phyloP scores from a whole-genome alignment of 805 yeast species.

The Myxozyma mucilagina region DNA sequence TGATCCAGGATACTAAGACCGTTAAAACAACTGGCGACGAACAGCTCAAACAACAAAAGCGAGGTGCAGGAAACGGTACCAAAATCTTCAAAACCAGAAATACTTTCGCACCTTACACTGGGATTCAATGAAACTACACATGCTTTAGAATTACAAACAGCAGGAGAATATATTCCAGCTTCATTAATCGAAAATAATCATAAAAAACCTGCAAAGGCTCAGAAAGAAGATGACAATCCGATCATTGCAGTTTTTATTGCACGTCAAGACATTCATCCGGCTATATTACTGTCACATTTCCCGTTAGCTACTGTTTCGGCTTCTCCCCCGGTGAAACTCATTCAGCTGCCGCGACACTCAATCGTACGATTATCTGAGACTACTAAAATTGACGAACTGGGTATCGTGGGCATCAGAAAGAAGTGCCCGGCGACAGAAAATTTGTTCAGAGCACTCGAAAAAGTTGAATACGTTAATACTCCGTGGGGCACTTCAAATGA shows the following conservation, averaged over 20 bases:
- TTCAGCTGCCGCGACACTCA: slow-evolving; percentile 23
- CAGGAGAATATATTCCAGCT: not conserved
- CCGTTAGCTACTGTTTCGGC: slow-evolving; percentile 28
- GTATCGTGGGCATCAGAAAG: slow-evolving; percentile 19
- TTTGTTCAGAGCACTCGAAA: slow-evolving; percentile 12
- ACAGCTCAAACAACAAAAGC: slow-evolving; percentile 2
- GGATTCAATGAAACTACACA: slow-evolving; percentile 26
- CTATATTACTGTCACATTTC: slow-evolving; percentile 30
- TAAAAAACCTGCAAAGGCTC: not conserved
- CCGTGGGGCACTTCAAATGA: slow-evolving; percentile 13
- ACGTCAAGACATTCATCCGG: slow-evolving; percentile 32
- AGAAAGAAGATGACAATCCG: slow-evolving; percentile 6
- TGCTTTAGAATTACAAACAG: slow-evolving; percentile 24
- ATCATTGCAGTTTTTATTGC: slow-evolving; percentile 31
- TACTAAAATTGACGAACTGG: slow-evolving; percentile 19
- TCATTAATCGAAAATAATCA: not conserved
- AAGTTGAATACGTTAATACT: not conserved
- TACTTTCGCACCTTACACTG: slow-evolving; percentile 15
- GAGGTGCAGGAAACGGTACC: not conserved
- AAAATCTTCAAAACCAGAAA: slow-evolving; percentile 10
- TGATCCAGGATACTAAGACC: slow-evolving; percentile 11
- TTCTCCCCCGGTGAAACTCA: slow-evolving; percentile 16
- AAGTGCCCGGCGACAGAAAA: slow-evolving; percentile 2
- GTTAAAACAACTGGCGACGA: slow-evolving; percentile 4
- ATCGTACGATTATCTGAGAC: slow-evolving; percentile 6